phyloP scores from a whole-genome alignment of 192 early-diverging fungal species.

The Diversispora eburnea region DNA sequence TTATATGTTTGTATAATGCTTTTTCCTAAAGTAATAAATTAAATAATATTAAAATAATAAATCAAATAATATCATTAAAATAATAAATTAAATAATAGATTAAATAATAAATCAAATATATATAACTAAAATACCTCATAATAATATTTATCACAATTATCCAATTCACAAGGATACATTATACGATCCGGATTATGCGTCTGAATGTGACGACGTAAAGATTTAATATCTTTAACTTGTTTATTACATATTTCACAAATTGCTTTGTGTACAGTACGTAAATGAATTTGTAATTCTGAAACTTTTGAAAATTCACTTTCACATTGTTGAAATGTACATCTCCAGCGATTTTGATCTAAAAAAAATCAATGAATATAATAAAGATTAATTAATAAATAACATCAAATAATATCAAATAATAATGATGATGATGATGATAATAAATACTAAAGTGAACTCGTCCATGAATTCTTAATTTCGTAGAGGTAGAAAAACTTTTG shows the following conservation, averaged over 20 bases:
- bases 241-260: conserved; percentile 15
- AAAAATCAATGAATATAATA: background rate
- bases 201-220: conserved; percentile 1
- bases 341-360: conserved; percentile 7
- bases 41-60: background rate
- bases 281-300: conserved; percentile 6
- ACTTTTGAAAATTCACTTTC: conserved; percentile 5
- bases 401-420: background rate
- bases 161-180: conserved; percentile 19
- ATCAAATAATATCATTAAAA: background rate
- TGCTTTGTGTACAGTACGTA: conserved; percentile 16
- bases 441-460: background rate
- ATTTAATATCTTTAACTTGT: background rate
- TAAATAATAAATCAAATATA: no score
- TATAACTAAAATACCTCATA: background rate
- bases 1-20: background rate
- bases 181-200: conserved; percentile 19
- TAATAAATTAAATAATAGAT: background rate
- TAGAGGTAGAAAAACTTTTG: conserved; percentile 16
- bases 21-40: background rate
- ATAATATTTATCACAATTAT: conserved; percentile 27
- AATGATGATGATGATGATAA: background rate
- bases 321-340: conserved; percentile 11
- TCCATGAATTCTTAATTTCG: background rate
- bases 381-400: no score